Percentiles rank a stretch among this genome's conserved stretches.
Evolutionary conservation across 2,329 filamentous ascomycete genomes (phyloP).

Genomic region (Passalora sequoiae): DNA sequence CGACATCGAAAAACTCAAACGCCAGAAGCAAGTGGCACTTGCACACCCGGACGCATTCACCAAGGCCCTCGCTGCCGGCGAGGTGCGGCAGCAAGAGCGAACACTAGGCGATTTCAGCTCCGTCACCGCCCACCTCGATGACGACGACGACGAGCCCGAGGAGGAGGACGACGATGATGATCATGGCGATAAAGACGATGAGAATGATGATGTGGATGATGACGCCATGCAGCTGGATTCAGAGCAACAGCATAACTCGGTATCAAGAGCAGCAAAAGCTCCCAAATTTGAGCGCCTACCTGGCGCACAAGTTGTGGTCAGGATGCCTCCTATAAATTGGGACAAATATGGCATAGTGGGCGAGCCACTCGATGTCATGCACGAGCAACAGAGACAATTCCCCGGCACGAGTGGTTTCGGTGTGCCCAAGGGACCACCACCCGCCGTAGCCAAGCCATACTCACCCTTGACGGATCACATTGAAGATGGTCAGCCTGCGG

Average conservation of each 20-base stretch:
- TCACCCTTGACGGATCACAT: slow-evolving; percentile 52
- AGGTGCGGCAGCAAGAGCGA: slow-evolving; percentile 35
- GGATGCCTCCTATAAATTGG: slow-evolving; percentile 91
- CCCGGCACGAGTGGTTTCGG: slow-evolving; percentile 41
- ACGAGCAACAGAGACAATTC: slow-evolving; percentile 67
- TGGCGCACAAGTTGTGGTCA: slow-evolving; percentile 72
- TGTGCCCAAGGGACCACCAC: slow-evolving; percentile 37
- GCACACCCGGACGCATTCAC: slow-evolving; percentile 67
- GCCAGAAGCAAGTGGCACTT: slow-evolving; percentile 65
- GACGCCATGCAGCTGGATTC: not conserved
- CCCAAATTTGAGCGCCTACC: slow-evolving; percentile 61
- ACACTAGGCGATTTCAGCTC: slow-evolving; percentile 30
- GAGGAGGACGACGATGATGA: slow-evolving; percentile 28
- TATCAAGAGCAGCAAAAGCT: slow-evolving; percentile 18
- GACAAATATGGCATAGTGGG: slow-evolving; percentile 88
- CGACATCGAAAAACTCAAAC: slow-evolving; percentile 67
- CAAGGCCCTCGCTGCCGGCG: slow-evolving; percentile 60
- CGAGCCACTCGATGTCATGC: slow-evolving; percentile 74
- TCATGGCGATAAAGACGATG: slow-evolving; percentile 12
- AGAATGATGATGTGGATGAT: slow-evolving; percentile 16
- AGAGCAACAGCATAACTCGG: too few species aligned
- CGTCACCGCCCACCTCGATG: slow-evolving; percentile 34
- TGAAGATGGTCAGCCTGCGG: slow-evolving; percentile 11
- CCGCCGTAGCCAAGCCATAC: slow-evolving; percentile 55
- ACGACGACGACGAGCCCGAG: slow-evolving; percentile 27